These are phyloP conservation scores for Penicillium mononematosum DNA, from an alignment of 495 filamentous ascomycete genomes.

Conservation along the genomic window DNA sequence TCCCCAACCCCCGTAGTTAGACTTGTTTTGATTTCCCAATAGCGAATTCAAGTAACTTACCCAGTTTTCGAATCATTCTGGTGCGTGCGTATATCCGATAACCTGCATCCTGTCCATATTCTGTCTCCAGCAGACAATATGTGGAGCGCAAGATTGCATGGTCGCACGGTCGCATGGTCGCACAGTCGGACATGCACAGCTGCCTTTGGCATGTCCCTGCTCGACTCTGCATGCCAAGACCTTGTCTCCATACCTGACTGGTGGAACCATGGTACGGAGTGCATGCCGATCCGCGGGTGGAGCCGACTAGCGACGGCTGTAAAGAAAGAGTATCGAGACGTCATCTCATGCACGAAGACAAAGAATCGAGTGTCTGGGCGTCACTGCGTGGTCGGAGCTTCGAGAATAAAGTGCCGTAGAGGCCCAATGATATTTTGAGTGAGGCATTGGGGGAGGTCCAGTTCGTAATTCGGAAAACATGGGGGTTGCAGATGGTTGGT, in stretches of 20 bases:
- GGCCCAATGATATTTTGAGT: not conserved
- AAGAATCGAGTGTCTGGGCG: not conserved
- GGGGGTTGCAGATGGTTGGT: not conserved
- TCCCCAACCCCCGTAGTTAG: conserved; percentile 10
- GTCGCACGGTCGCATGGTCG: conserved; percentile 1
- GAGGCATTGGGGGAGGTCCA: not conserved
- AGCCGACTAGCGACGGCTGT: not conserved
- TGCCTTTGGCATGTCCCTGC: not conserved
- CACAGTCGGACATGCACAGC: not conserved
- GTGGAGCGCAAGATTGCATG: not conserved
- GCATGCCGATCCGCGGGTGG: conserved; percentile 6
- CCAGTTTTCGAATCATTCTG: not conserved
- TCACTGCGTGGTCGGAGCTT: not conserved
- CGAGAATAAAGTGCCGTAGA: not conserved
- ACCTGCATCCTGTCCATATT: not conserved
- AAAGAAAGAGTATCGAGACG: conserved; percentile 14
- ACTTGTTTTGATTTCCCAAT: conserved; percentile 10
- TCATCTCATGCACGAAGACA: conserved; percentile 8
- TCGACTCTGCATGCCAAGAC: conserved; percentile 4
- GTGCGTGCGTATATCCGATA: not conserved
- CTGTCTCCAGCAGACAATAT: not conserved
- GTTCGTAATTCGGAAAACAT: not conserved
- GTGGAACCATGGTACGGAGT: not conserved
- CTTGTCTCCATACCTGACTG: conserved; percentile 1
- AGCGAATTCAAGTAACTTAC: conserved; percentile 13